These are phyloP conservation scores for Piper betle DNA, from an alignment of 164 flowering plant species.

Conservation along the genomic window DNA sequence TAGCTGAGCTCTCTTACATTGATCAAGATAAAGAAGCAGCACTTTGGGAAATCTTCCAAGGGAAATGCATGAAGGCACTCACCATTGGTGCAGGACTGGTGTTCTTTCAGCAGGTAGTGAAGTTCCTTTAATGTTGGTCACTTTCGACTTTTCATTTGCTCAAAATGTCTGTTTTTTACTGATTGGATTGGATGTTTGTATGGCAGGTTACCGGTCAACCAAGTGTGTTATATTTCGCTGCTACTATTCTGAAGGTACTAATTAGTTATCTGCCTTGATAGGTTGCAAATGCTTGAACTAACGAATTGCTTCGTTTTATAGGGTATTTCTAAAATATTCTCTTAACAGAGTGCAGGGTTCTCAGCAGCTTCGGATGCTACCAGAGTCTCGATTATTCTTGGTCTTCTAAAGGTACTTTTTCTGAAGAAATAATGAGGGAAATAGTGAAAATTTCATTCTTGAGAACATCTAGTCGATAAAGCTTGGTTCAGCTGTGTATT, in stretches of 20 bases:
- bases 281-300: too few species aligned
- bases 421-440: too few species aligned
- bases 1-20: conserved; percentile 51
- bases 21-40: conserved; percentile 49
- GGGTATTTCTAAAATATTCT: not conserved
- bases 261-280: conserved; percentile 2
- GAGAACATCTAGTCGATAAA: not conserved
- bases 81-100: conserved; percentile 77
- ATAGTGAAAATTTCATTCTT: too few species aligned
- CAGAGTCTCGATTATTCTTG: conserved; percentile 80
- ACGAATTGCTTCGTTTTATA: too few species aligned
- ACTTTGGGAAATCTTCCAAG: conserved; percentile 58
- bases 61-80: conserved; percentile 90
- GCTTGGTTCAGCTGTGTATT: not conserved
- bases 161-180: not conserved
- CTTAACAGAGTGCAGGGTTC: conserved; percentile 81
- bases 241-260: conserved; percentile 73
- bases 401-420: conserved; percentile 58
- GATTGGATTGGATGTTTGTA: conserved; percentile 2
- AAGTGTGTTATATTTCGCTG: conserved; percentile 94
- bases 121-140: not conserved
- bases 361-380: conserved; percentile 95
- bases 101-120: conserved; percentile 81
- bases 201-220: conserved; percentile 98
- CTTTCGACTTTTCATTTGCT: too few species aligned